Percentiles rank a stretch among this genome's conserved stretches.
Conservation (phyloP, 78 protist genomes). For the Dictyostelium firmibasis region DNA sequence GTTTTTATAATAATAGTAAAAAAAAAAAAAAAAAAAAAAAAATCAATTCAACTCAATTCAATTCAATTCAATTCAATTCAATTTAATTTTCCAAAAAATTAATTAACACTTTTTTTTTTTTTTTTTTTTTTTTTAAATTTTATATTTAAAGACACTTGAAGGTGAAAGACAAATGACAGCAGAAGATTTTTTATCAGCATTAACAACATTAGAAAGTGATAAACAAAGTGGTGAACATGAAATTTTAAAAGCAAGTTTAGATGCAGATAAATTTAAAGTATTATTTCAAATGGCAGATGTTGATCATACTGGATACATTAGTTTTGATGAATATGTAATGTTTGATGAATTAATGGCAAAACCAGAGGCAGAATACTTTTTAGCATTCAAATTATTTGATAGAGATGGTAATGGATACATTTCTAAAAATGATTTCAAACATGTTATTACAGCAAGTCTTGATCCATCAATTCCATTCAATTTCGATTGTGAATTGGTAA, state of each 20-base stretch:
- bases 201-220: conserved; percentile 44
- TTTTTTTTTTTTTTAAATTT: background rate
- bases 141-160: conserved; percentile 8
- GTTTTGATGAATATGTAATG: conserved; percentile 60
- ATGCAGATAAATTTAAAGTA: conserved; percentile 73
- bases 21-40: background rate
- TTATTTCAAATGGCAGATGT: conserved; percentile 77
- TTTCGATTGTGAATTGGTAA: conserved; percentile 66
- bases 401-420: conserved; percentile 75
- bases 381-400: conserved; percentile 78
- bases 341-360: conserved; percentile 77
- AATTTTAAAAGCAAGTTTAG: conserved; percentile 59
- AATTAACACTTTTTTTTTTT: background rate
- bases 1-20: background rate
- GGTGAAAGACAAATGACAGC: conserved; percentile 80
- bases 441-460: conserved; percentile 55
- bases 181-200: conserved; percentile 60
- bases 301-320: conserved; percentile 68
- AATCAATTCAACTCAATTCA: no score
- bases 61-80: no score
- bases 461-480: conserved; percentile 74
- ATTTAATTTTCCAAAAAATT: no score
- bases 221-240: conserved; percentile 31
- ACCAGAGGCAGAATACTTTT: conserved; percentile 75
- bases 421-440: conserved; percentile 67